phyloP scores from a whole-genome alignment of 306 rosid species.

The Corylus heterophylla region DNA sequence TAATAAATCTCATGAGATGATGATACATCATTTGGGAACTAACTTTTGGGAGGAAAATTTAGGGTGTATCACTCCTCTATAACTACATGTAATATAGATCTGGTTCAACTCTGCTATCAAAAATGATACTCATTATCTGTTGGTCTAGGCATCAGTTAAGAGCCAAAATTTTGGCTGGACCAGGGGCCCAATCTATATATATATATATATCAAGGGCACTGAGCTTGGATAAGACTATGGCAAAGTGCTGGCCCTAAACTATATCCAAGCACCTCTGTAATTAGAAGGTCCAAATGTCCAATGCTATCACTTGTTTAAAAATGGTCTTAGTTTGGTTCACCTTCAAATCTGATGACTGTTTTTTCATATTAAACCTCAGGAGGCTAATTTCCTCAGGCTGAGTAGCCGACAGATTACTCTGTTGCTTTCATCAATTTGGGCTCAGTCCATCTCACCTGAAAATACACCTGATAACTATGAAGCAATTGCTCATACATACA shows the following conservation, averaged over 20 bases:
- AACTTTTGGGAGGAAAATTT: no score
- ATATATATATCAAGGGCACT: neutral
- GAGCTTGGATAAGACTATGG: neutral
- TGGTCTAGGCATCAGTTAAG: constrained; percentile 1
- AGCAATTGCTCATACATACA: constrained; percentile 84
- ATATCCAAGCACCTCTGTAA: neutral
- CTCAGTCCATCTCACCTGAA: constrained; percentile 67
- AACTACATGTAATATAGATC: neutral
- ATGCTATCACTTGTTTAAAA: neutral
- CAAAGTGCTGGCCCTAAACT: neutral
- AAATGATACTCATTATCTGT: neutral
- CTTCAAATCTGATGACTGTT: neutral
- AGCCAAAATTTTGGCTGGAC: neutral
- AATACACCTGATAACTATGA: constrained; percentile 88
- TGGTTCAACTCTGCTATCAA: neutral
- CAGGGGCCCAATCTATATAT: neutral
- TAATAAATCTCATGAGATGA: no score
- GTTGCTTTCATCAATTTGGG: constrained; percentile 82
- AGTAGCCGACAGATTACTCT: constrained; percentile 74
- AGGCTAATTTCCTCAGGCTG: constrained; percentile 54
- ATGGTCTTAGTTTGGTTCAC: constrained; percentile 18
- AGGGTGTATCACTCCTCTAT: no score
- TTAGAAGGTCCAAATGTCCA: neutral
- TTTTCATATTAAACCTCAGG: constrained; percentile 47
- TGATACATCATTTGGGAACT: no score